Evolutionary conservation across 169 alveolate genomes (phyloP).

Genomic region (Eimeria acervulina): DNA sequence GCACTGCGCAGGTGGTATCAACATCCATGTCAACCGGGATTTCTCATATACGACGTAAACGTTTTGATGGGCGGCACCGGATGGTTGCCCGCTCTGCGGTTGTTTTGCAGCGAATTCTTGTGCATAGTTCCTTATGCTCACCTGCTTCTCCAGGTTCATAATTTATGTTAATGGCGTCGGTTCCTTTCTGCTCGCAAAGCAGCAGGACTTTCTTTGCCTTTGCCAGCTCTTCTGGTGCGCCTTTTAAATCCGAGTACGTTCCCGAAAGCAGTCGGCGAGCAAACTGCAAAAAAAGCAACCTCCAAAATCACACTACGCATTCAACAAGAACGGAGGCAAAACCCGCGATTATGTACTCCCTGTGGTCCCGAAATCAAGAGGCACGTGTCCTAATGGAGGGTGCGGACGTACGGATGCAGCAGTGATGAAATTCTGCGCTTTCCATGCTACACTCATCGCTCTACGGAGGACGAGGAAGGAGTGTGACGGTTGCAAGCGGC

Average conservation of each 20-base stretch:
- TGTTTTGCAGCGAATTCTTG: neutral
- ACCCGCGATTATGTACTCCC: neutral
- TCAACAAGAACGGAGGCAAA: neutral
- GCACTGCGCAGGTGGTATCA: neutral
- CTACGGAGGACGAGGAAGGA: conserved; percentile 85
- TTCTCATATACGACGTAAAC: too few species aligned
- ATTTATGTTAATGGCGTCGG: conserved; percentile 86
- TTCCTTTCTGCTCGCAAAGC: conserved; percentile 88
- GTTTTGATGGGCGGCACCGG: neutral
- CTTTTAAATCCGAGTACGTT: conserved; percentile 51
- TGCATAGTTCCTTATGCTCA: neutral
- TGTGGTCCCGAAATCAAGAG: neutral
- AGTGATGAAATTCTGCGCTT: conserved; percentile 87
- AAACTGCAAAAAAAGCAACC: conserved; percentile 63
- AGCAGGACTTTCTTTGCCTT: conserved; percentile 86
- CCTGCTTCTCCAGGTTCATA: conserved; percentile 86
- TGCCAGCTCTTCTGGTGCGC: conserved; percentile 76
- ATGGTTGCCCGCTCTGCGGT: neutral
- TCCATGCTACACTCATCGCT: conserved; percentile 88
- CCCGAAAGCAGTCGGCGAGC: conserved; percentile 81
- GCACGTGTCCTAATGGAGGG: conserved; percentile 10
- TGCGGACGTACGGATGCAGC: conserved; percentile 86
- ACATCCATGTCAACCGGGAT: neutral
- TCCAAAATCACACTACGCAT: neutral
- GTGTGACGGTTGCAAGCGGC: conserved; percentile 88